phyloP scores from a whole-genome alignment of 129 eudicot species.

The Helianthus annuus region DNA sequence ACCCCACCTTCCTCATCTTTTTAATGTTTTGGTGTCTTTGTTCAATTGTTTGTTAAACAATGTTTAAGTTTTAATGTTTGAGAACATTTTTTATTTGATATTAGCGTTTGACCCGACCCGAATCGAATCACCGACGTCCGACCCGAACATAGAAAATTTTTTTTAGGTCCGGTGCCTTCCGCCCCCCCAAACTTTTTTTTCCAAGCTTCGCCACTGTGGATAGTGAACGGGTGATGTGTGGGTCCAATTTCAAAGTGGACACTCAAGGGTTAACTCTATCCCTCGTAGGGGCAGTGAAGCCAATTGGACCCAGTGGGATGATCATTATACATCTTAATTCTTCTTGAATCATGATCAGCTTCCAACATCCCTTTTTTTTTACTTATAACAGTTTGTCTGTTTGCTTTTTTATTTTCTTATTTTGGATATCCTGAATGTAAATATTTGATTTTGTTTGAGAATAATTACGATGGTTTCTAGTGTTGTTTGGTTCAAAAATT shows the following conservation, averaged over 20 bases:
- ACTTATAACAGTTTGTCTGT: not conserved
- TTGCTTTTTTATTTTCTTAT: not conserved
- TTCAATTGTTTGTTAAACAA: no score
- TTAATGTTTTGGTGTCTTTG: no score
- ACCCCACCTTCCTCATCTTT: no score
- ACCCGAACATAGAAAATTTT: no score
- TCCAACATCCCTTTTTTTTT: not conserved
- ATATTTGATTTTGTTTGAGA: slow-evolving; percentile 13
- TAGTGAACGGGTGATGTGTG: slow-evolving; percentile 93
- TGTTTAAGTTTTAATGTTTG: no score
- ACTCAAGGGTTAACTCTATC: slow-evolving; percentile 70
- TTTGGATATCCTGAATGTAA: slow-evolving; percentile 24
- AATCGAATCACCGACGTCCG: no score
- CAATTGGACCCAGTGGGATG: slow-evolving; percentile 80
- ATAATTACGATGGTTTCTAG: slow-evolving; percentile 5
- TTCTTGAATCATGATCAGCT: not conserved
- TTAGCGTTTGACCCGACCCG: no score
- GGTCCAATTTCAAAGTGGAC: slow-evolving; percentile 90
- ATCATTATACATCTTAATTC: slow-evolving; percentile 30
- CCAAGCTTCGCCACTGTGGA: no score
- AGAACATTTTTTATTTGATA: no score
- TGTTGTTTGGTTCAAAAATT: not conserved
- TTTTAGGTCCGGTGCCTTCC: no score
- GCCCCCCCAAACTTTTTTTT: no score
- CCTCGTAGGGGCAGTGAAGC: slow-evolving; percentile 85